phyloP scores from a whole-genome alignment of 768 basidiomycete species.

The Boletus vinaceobasis region DNA sequence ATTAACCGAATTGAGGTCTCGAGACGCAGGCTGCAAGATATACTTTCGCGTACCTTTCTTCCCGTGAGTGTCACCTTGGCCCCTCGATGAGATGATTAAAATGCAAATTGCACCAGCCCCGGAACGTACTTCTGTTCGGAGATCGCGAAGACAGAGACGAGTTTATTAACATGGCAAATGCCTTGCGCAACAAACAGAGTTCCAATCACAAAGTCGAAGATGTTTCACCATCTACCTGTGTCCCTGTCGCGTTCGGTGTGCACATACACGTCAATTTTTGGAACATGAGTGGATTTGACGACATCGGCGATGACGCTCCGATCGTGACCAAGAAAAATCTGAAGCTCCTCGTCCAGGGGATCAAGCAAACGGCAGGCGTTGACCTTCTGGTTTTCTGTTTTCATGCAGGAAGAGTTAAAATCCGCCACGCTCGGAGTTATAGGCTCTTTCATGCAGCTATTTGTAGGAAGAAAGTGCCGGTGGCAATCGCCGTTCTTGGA shows the following conservation, averaged over 20 bases:
- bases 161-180: constrained; percentile 5
- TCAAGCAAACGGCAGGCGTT: constrained; percentile 12
- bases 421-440: constrained; percentile 25
- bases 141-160: constrained; percentile 13
- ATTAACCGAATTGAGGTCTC: constrained; percentile 9
- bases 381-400: constrained; percentile 30
- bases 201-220: neutral
- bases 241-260: neutral
- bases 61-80: constrained; percentile 10
- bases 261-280: constrained; percentile 19
- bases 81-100: neutral
- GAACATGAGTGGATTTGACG: constrained; percentile 13
- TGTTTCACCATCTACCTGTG: neutral
- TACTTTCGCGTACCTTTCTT: constrained; percentile 6
- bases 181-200: neutral
- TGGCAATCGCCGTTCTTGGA: constrained; percentile 30
- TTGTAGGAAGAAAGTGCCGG: constrained; percentile 30
- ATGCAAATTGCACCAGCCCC: constrained; percentile 7
- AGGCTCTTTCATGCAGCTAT: constrained; percentile 30
- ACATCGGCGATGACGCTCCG: constrained; percentile 4
- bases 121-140: constrained; percentile 19
- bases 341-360: constrained; percentile 12
- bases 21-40: constrained; percentile 4
- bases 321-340: constrained; percentile 15
- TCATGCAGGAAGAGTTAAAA: constrained; percentile 20